These are phyloP conservation scores for Spizellomyces sp. DNA, from an alignment of 192 early-diverging fungal genomes.

Conservation along the genomic window DNA sequence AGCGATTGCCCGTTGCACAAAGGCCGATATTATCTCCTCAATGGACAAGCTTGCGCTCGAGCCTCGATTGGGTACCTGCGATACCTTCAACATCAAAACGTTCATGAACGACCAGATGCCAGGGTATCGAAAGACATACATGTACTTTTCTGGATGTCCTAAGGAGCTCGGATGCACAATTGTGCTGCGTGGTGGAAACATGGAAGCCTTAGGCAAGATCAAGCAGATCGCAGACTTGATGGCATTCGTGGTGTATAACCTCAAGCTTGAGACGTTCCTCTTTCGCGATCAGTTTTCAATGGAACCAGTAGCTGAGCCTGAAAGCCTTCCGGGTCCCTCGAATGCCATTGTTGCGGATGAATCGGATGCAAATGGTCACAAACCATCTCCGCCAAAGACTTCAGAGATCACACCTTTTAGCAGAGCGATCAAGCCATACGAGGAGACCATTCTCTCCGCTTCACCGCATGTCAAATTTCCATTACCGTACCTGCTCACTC, in stretches of 20 bases:
- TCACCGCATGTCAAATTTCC: slow-evolving; percentile 87
- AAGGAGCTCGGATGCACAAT: slow-evolving; percentile 82
- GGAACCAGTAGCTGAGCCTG: slow-evolving; percentile 18
- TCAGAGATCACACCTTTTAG: slow-evolving; percentile 25
- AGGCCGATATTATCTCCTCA: slow-evolving; percentile 79
- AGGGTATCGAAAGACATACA: slow-evolving; percentile 79
- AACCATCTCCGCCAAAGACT: background rate
- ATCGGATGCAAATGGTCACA: background rate
- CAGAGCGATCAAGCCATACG: slow-evolving; percentile 55
- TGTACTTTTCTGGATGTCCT: slow-evolving; percentile 87
- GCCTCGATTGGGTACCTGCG: slow-evolving; percentile 79
- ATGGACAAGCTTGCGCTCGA: slow-evolving; percentile 77
- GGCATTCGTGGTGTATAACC: slow-evolving; percentile 84
- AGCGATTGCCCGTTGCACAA: slow-evolving; percentile 82
- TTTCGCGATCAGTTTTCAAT: slow-evolving; percentile 74
- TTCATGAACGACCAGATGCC: slow-evolving; percentile 82
- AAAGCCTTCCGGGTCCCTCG: background rate
- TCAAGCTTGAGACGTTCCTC: slow-evolving; percentile 82
- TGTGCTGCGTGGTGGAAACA: slow-evolving; percentile 81
- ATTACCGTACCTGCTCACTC: slow-evolving; percentile 76
- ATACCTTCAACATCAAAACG: slow-evolving; percentile 74
- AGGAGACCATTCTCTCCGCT: slow-evolving; percentile 79
- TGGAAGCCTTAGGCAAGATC: slow-evolving; percentile 66
- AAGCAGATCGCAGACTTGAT: slow-evolving; percentile 85
- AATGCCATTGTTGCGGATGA: background rate